Conservation (phyloP, 2,329 filamentous ascomycete genomes). For the Aaosphaeria arxii region DNA sequence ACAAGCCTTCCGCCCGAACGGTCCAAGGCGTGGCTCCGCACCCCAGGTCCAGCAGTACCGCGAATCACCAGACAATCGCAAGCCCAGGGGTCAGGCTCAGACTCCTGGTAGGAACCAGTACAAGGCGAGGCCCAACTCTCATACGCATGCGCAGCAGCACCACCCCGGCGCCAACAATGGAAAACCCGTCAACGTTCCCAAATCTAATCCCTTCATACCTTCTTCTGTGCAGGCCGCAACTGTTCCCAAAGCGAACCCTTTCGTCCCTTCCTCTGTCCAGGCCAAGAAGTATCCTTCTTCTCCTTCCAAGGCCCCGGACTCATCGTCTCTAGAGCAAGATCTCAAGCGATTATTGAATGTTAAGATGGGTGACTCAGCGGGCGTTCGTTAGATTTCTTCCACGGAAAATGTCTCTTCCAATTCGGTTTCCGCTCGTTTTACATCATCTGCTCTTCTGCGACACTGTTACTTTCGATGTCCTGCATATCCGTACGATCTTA, state of each 20-base stretch:
- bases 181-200: conserved; percentile 14
- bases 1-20: conserved; percentile 7
- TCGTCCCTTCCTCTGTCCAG: conserved; percentile 35
- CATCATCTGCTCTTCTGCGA: conserved; percentile 2
- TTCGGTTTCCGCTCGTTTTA: too few species aligned
- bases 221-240: background rate
- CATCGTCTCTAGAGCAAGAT: conserved; percentile 31
- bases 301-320: conserved; percentile 7
- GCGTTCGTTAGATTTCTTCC: conserved; percentile 15
- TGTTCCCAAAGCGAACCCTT: conserved; percentile 11
- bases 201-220: conserved; percentile 22
- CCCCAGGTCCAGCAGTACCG: conserved; percentile 23
- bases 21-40: conserved; percentile 21
- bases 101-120: conserved; percentile 20
- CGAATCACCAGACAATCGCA: conserved; percentile 20
- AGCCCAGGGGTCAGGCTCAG: conserved; percentile 3
- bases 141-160: conserved; percentile 13
- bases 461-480: conserved; percentile 13
- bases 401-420: background rate
- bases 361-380: conserved; percentile 16
- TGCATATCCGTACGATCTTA: conserved; percentile 16
- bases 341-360: conserved; percentile 36
- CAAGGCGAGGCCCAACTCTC: conserved; percentile 21
- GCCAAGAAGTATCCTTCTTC: conserved; percentile 23
- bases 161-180: conserved; percentile 7